phyloP scores from a whole-genome alignment of 495 filamentous ascomycete species.

The Aspergillus coremiiformis region DNA sequence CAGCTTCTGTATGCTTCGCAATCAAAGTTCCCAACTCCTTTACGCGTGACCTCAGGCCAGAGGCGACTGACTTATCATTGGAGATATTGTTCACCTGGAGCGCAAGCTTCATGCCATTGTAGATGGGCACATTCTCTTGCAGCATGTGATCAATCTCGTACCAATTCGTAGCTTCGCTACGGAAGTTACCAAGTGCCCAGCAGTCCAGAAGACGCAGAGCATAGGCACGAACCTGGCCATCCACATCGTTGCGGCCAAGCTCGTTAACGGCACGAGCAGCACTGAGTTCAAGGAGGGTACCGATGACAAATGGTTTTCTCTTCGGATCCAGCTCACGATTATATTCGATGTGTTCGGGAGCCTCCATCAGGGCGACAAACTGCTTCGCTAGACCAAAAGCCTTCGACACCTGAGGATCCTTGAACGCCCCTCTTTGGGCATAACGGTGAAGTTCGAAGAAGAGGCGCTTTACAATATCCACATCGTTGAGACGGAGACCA shows the following conservation, averaged over 20 bases:
- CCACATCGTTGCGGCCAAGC: conserved; percentile 22
- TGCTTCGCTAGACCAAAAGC: conserved; percentile 40
- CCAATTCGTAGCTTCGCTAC: conserved; percentile 11
- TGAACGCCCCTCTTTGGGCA: conserved; percentile 38
- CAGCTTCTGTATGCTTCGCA: conserved; percentile 13
- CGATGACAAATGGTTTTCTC: conserved; percentile 34
- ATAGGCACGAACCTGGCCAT: conserved; percentile 30
- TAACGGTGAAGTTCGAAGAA: conserved; percentile 44
- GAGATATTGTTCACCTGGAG: conserved; percentile 16
- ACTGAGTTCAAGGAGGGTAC: conserved; percentile 38
- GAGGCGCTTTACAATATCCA: conserved; percentile 36
- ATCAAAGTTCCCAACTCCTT: conserved; percentile 17
- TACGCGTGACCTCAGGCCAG: conserved; percentile 14
- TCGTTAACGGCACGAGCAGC: conserved; percentile 31
- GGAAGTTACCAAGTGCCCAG: conserved; percentile 21
- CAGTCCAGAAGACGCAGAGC: conserved; percentile 27
- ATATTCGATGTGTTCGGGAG: conserved; percentile 30
- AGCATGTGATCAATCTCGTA: conserved; percentile 14
- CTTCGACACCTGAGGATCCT: conserved; percentile 25
- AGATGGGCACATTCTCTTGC: conserved; percentile 24
- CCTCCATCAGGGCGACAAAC: conserved; percentile 46
- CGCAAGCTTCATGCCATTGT: conserved; percentile 27
- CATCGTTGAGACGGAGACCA: conserved; percentile 39
- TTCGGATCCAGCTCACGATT: conserved; percentile 23
- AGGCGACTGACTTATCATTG: conserved; percentile 5